Conservation (phyloP, 192 early-diverging fungal genomes). For the Gamsiella multidivaricata region DNA sequence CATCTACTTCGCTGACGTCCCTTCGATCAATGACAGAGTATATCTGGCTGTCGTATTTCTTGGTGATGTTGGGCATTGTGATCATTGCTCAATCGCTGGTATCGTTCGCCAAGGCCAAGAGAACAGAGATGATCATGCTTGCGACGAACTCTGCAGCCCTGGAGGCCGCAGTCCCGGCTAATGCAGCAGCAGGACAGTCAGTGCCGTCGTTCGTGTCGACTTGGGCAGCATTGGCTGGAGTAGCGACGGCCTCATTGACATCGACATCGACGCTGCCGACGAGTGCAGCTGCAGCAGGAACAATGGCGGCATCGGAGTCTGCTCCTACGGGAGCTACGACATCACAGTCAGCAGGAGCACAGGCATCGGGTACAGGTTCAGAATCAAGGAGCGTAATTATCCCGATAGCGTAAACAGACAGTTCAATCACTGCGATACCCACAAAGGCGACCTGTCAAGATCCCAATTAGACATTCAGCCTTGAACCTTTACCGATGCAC, state of each 20-base stretch:
- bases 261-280: too few relatives aligned
- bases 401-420: neutral
- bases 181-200: constrained; percentile 2
- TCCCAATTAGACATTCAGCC: too few relatives aligned
- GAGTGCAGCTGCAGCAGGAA: neutral
- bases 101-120: constrained; percentile 79
- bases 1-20: neutral
- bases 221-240: neutral
- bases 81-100: constrained; percentile 78
- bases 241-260: too few relatives aligned
- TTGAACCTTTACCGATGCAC: too few relatives aligned
- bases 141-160: constrained; percentile 18
- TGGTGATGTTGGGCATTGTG: constrained; percentile 81
- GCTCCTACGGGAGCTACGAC: neutral
- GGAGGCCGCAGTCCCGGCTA: constrained; percentile 18
- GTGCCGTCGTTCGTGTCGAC: neutral
- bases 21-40: constrained; percentile 27
- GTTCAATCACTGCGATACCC: too few relatives aligned
- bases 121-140: constrained; percentile 75
- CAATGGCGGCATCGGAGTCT: neutral
- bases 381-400: neutral
- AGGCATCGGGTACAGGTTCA: neutral
- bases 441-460: too few relatives aligned
- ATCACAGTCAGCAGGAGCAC: neutral
- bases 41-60: constrained; percentile 62